phyloP scores from a whole-genome alignment of 306 rosid genomes.

The Spatholobus suberectus region DNA sequence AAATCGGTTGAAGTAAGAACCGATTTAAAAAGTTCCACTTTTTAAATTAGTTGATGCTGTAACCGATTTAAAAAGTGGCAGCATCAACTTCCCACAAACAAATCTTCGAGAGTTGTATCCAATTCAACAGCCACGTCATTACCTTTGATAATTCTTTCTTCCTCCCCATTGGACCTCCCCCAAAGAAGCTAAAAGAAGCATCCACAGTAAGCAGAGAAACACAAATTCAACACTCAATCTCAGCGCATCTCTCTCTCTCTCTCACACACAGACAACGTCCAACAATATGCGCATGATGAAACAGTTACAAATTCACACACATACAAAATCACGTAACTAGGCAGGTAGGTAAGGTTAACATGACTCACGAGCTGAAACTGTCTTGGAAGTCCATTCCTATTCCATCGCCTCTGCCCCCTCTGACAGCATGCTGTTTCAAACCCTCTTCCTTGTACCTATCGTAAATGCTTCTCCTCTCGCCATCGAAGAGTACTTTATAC shows the following conservation, averaged over 20 bases:
- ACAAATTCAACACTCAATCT: background rate
- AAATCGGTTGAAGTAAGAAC: too few species aligned
- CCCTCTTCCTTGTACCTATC: slow-evolving; percentile 80
- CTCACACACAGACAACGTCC: too few species aligned
- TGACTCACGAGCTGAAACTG: slow-evolving; percentile 64
- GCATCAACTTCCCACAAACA: slow-evolving; percentile 82
- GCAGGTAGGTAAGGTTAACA: background rate
- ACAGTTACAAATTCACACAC: too few species aligned
- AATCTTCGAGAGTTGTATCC: slow-evolving; percentile 76
- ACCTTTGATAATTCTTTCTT: slow-evolving; percentile 69
- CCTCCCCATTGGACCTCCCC: slow-evolving; percentile 67
- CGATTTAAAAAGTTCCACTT: too few species aligned
- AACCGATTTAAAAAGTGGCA: too few species aligned
- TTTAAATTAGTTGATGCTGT: too few species aligned
- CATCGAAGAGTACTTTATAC: slow-evolving; percentile 71
- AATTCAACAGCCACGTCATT: slow-evolving; percentile 72
- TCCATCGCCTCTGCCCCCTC: slow-evolving; percentile 76
- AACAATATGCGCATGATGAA: too few species aligned
- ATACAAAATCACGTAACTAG: too few species aligned
- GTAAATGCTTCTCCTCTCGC: slow-evolving; percentile 73
- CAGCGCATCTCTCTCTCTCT: background rate
- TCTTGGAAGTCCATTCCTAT: slow-evolving; percentile 85
- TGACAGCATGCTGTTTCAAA: slow-evolving; percentile 79
- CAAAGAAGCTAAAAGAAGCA: slow-evolving; percentile 59
- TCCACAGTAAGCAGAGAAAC: background rate